Percentiles rank a stretch among this genome's conserved stretches.
Evolutionary conservation across 192 early-diverging fungal species (phyloP).

Genomic region (Mortierella claussenii): DNA sequence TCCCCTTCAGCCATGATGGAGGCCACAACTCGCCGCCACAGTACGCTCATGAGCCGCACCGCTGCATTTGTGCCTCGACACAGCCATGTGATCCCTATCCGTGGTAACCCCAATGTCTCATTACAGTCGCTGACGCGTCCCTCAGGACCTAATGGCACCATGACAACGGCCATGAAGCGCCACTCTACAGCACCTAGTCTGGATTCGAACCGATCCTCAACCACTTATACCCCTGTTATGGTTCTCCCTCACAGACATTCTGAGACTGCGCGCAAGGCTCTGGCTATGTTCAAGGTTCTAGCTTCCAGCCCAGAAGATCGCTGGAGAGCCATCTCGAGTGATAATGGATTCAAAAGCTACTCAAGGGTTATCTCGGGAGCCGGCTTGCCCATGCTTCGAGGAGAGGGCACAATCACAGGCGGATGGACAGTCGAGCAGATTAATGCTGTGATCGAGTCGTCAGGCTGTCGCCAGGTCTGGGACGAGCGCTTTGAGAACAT

Average conservation of each 20-base stretch:
- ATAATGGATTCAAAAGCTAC: slow-evolving; percentile 61
- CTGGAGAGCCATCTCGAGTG: slow-evolving; percentile 60
- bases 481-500: slow-evolving; percentile 62
- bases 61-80: slow-evolving; percentile 35
- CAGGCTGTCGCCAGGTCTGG: slow-evolving; percentile 62
- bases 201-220: slow-evolving; percentile 32
- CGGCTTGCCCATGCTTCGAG: slow-evolving; percentile 60
- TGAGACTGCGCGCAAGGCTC: slow-evolving; percentile 47
- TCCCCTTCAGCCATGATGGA: slow-evolving; percentile 50
- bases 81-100: slow-evolving; percentile 34
- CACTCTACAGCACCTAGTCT: slow-evolving; percentile 42
- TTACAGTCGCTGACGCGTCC: slow-evolving; percentile 31
- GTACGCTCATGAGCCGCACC: slow-evolving; percentile 13
- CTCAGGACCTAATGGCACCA: slow-evolving; percentile 22
- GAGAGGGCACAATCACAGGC: slow-evolving; percentile 58
- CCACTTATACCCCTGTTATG: slow-evolving; percentile 18
- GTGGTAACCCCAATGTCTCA: slow-evolving; percentile 47
- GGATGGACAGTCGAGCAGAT: slow-evolving; percentile 65
- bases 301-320: slow-evolving; percentile 48
- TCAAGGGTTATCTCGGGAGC: slow-evolving; percentile 52
- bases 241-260: slow-evolving; percentile 52
- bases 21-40: slow-evolving; percentile 28
- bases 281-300: slow-evolving; percentile 59
- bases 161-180: slow-evolving; percentile 23
- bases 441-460: slow-evolving; percentile 57